phyloP scores from a whole-genome alignment of 2,329 filamentous ascomycete species.

The Fusarium tricinctum region DNA sequence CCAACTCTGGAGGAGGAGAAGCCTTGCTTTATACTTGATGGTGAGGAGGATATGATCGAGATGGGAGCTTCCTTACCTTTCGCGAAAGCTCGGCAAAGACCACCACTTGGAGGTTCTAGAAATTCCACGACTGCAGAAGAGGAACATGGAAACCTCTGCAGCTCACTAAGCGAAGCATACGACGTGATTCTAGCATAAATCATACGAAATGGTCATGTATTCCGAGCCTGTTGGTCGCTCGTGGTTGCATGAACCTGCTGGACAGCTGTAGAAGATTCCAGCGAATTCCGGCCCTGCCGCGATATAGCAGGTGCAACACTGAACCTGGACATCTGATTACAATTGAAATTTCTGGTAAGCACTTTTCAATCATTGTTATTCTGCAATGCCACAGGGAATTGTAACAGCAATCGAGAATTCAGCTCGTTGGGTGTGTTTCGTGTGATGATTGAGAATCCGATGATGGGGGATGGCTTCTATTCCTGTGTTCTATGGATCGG shows the following conservation, averaged over 20 bases:
- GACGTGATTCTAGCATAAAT: slow-evolving; percentile 32
- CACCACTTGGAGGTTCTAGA: slow-evolving; percentile 45
- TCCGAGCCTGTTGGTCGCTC: slow-evolving; percentile 11
- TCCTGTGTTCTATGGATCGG: not conserved
- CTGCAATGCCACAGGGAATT: too few species aligned
- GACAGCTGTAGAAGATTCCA: slow-evolving; percentile 45
- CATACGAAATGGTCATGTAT: slow-evolving; percentile 21
- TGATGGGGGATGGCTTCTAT: not conserved
- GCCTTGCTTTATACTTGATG: slow-evolving; percentile 52
- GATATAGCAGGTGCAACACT: not conserved
- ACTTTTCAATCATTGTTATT: not conserved
- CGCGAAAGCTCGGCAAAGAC: slow-evolving; percentile 37
- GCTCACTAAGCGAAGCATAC: slow-evolving; percentile 15
- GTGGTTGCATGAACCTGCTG: slow-evolving; percentile 36
- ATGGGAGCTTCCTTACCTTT: slow-evolving; percentile 36
- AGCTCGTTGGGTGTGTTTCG: not conserved
- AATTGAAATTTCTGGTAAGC: not conserved
- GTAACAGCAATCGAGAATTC: not conserved
- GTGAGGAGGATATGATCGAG: slow-evolving; percentile 16
- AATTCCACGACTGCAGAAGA: slow-evolving; percentile 34
- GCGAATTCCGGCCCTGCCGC: slow-evolving; percentile 3
- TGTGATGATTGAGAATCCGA: not conserved
- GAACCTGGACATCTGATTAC: not conserved
- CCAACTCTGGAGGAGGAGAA: slow-evolving; percentile 20
- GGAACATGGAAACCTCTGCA: slow-evolving; percentile 25